Evolutionary conservation across 305 asterid species (phyloP), one percentile per base, ranked within the genome.

Genomic region (Withania somnifera): DNA sequence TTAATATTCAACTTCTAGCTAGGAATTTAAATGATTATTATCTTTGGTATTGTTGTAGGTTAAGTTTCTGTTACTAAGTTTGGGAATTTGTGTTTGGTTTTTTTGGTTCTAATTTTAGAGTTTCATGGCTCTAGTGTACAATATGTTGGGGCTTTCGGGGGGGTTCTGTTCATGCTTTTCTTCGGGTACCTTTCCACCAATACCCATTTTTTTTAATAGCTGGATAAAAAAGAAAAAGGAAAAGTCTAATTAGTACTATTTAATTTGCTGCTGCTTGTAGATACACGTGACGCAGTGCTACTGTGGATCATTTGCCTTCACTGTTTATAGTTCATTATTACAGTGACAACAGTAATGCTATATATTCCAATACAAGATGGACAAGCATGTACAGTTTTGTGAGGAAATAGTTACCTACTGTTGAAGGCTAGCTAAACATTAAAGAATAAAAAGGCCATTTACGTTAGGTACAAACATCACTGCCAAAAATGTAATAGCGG

Each of bases 61-160:
- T 15, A 45, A 71, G 51, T 75, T 75, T 75, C 80, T 75, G 61
- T 75, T 75, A 60, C 45, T 47, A 75, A 50, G 50, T 26, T 75
- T 75, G 80, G 80, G 61, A 75, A 50, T 51, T 51, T 50, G 42
- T 28, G 80, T 75, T 50, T 75, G 61, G 38, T 75, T 24, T n/a
- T n/a, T 75, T 75, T 28, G 45, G 26, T 75, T 75, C 20, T 50
- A n/a, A n/a, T 47, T 50, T 26, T 50, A 47, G 24, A 47, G 79
- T 28, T 30, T 75, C 80, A 75, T 75, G 80, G 80, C 80, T 75
- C 80, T 75, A 75, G 61, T 47, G 61, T 75, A 50, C 80, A 47
- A 75, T 75, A 50, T 75, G 80, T 50, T 73, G 60, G 80, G 77
- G 30, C 30, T 11, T 40, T 32, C 20, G n/a, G n/a, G 77, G n/a